Percentiles rank a stretch among this genome's conserved stretches.
phyloP scores from a whole-genome alignment of 768 basidiomycete species.

The Megacollybia marginata region DNA sequence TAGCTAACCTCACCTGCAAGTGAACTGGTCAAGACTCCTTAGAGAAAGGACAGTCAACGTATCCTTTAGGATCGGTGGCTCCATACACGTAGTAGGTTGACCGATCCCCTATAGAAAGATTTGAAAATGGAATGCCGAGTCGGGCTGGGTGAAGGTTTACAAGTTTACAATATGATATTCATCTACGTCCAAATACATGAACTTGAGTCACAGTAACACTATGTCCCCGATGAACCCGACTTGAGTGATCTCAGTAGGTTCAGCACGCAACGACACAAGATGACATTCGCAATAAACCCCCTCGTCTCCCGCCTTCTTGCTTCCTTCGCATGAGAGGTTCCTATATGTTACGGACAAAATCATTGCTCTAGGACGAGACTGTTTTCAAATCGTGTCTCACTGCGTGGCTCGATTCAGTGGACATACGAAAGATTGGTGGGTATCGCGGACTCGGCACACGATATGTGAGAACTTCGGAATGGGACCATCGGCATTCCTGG shows the following conservation, averaged over 20 bases:
- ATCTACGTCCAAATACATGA: too few species aligned
- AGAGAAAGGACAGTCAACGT: constrained; percentile 6
- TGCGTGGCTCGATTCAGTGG: background rate
- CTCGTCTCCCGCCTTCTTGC: too few species aligned
- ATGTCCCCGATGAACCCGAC: too few species aligned
- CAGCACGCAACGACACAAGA: background rate
- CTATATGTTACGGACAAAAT: constrained; percentile 24
- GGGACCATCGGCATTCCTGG: background rate
- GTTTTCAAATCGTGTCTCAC: too few species aligned
- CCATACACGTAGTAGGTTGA: constrained; percentile 14
- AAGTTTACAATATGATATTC: too few species aligned
- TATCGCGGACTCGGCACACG: background rate
- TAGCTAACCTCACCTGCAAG: too few species aligned
- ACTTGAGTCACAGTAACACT: too few species aligned
- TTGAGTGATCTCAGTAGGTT: too few species aligned
- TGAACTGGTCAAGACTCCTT: background rate
- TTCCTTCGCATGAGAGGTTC: constrained; percentile 27
- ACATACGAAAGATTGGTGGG: background rate
- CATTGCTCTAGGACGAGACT: constrained; percentile 5
- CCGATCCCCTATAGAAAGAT: constrained; percentile 11
- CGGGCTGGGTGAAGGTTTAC: background rate
- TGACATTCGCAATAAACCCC: constrained; percentile 22
- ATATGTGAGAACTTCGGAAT: constrained; percentile 17
- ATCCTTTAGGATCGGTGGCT: constrained; percentile 1
- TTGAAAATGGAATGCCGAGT: background rate